Percentiles rank a stretch among this genome's conserved stretches.
phyloP scores from a whole-genome alignment of 1,284 basidiomycete species.

The Irpex sp. region DNA sequence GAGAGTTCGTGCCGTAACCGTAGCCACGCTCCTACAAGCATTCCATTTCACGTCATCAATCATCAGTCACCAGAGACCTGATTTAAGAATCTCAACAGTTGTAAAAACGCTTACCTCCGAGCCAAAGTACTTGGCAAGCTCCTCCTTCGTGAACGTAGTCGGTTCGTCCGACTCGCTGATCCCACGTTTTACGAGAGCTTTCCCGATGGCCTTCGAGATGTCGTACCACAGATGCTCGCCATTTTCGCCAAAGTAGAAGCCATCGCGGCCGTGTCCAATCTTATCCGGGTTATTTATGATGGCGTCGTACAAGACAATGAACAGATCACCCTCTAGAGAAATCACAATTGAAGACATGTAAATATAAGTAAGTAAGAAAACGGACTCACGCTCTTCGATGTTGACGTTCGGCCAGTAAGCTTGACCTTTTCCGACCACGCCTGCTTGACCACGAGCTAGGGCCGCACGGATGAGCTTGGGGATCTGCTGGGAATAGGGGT shows the following conservation, averaged over 20 bases:
- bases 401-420: slow-evolving; percentile 29
- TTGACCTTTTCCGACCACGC: slow-evolving; percentile 29
- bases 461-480: slow-evolving; percentile 27
- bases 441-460: slow-evolving; percentile 30
- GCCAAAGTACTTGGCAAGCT: slow-evolving; percentile 28
- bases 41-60: too few species aligned
- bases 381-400: slow-evolving; percentile 28
- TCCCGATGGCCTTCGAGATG: slow-evolving; percentile 35
- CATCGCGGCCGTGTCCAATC: slow-evolving; percentile 38
- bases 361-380: neutral
- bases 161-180: slow-evolving; percentile 26
- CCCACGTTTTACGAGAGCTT: slow-evolving; percentile 29
- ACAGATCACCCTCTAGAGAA: slow-evolving; percentile 21
- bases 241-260: slow-evolving; percentile 46
- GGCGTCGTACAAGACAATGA: slow-evolving; percentile 22
- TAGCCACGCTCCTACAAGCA: slow-evolving; percentile 1
- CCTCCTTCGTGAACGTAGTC: slow-evolving; percentile 29
- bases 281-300: slow-evolving; percentile 15
- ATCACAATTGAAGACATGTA: neutral
- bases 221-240: slow-evolving; percentile 39
- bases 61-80: too few species aligned
- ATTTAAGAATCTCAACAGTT: neutral
- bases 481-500: slow-evolving; percentile 35
- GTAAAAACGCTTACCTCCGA: slow-evolving; percentile 13
- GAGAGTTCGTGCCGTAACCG: slow-evolving; percentile 38